Conservation (phyloP, 1,284 basidiomycete genomes). For the Ustilago nuda region DNA sequence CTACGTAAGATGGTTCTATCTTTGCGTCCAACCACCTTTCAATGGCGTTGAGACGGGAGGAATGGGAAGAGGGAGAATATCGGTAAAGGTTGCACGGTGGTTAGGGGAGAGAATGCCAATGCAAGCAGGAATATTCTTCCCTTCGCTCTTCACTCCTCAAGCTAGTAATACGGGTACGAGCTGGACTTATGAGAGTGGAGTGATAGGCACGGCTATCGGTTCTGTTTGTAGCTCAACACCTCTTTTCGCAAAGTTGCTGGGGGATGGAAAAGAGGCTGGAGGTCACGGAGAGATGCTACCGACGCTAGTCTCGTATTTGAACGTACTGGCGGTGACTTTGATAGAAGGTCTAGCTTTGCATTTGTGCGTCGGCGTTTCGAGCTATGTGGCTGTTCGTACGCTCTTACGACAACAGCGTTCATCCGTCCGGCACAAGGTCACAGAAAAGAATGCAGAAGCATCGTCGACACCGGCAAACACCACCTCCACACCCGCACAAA, state of each 20-base stretch:
- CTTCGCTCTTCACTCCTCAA: conserved; percentile 13
- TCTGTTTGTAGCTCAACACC: conserved; percentile 18
- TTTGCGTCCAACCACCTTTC: conserved; percentile 69
- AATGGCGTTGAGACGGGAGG: no score
- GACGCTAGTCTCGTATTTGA: conserved; percentile 31
- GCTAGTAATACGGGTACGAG: neutral
- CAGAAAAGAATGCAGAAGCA: no score
- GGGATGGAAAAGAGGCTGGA: neutral
- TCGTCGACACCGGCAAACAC: neutral
- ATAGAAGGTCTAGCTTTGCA: conserved; percentile 28
- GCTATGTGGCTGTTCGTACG: neutral
- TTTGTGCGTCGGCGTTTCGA: conserved; percentile 2
- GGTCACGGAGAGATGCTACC: conserved; percentile 10
- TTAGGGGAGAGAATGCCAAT: conserved; percentile 10
- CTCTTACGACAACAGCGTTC: neutral
- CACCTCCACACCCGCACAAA: no score
- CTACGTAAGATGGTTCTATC: conserved; percentile 54
- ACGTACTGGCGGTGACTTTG: conserved; percentile 27
- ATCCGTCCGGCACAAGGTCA: no score
- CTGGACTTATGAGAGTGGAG: neutral
- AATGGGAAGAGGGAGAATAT: neutral
- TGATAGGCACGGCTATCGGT: neutral
- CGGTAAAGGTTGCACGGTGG: neutral
- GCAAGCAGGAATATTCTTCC: conserved; percentile 38
- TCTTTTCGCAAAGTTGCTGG: neutral